A percentile compares a stretch with the other conserved stretches of the same genome.
These are phyloP conservation scores for Phialemoniopsis sp. DNA, from an alignment of 2,329 filamentous ascomycete genomes.

Conservation along the genomic window DNA sequence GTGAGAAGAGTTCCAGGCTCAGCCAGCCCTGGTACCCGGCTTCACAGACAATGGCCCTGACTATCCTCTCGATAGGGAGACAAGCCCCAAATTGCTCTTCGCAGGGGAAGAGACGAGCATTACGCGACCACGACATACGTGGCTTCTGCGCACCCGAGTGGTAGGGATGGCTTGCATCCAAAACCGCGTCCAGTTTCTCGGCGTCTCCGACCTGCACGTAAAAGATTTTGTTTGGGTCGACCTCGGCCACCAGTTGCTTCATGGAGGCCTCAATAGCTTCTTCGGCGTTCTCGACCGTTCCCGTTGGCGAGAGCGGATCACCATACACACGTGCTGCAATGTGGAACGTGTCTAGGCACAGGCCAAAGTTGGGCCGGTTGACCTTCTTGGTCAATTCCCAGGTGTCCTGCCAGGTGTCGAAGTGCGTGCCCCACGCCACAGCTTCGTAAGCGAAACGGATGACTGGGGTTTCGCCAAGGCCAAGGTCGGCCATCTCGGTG, in stretches of 20 bases:
- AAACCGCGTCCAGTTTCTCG: slow-evolving; percentile 42
- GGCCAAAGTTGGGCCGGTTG: slow-evolving; percentile 53
- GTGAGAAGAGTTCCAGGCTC: slow-evolving; percentile 55
- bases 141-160: slow-evolving; percentile 48
- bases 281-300: slow-evolving; percentile 36
- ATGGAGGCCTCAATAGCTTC: slow-evolving; percentile 41
- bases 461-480: slow-evolving; percentile 36
- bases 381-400: slow-evolving; percentile 52
- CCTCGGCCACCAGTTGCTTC: slow-evolving; percentile 32
- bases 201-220: slow-evolving; percentile 62
- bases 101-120: slow-evolving; percentile 56
- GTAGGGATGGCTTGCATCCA: slow-evolving; percentile 46
- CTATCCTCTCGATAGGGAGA: slow-evolving; percentile 49
- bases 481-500: slow-evolving; percentile 51
- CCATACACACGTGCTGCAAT: slow-evolving; percentile 55
- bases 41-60: slow-evolving; percentile 46
- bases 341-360: slow-evolving; percentile 62
- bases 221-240: slow-evolving; percentile 53
- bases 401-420: slow-evolving; percentile 54
- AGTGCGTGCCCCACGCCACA: slow-evolving; percentile 54
- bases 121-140: slow-evolving; percentile 61
- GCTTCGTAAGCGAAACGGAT: slow-evolving; percentile 59
- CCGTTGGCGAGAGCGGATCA: slow-evolving; percentile 40
- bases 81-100: slow-evolving; percentile 52
- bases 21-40: slow-evolving; percentile 56